phyloP scores from a whole-genome alignment of 2,329 filamentous ascomycete species.

The Purpureocillium lavendulum region DNA sequence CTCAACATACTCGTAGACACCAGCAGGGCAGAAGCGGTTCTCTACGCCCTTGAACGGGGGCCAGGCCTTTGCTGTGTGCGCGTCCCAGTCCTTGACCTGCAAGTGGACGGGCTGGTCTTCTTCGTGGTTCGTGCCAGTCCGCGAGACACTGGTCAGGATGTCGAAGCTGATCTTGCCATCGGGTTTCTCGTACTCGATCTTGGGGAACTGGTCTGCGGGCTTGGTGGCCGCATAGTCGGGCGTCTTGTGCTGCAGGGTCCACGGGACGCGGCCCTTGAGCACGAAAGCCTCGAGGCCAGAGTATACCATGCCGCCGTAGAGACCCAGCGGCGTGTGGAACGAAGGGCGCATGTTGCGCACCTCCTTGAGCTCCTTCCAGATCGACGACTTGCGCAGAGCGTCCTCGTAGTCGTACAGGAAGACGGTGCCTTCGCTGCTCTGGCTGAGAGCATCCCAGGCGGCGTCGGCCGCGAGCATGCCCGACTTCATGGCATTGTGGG shows the following conservation, averaged over 20 bases:
- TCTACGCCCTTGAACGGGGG: conserved; percentile 87
- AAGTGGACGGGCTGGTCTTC: conserved; percentile 97
- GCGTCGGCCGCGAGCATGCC: conserved; percentile 95
- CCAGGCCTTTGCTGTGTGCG: conserved; percentile 74
- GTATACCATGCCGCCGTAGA: conserved; percentile 86
- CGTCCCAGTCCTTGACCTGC: conserved; percentile 91
- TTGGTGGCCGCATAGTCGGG: conserved; percentile 75
- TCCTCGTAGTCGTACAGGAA: conserved; percentile 96
- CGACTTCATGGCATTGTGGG: conserved; percentile 94
- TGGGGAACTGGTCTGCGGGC: conserved; percentile 66
- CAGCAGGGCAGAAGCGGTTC: conserved; percentile 94
- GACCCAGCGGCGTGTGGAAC: conserved; percentile 78
- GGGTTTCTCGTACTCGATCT: conserved; percentile 95
- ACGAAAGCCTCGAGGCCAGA: conserved; percentile 88
- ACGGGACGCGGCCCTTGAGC: conserved; percentile 76
- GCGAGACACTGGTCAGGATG: conserved; percentile 87
- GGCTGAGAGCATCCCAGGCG: conserved; percentile 65
- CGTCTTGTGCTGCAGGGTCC: conserved; percentile 82
- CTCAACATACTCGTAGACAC: conserved; percentile 97
- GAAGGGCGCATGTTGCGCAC: conserved; percentile 97
- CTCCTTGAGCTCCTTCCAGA: conserved; percentile 91
- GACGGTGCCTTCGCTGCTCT: conserved; percentile 56
- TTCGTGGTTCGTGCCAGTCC: conserved; percentile 96
- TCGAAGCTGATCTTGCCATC: conserved; percentile 94
- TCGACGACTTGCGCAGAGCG: conserved; percentile 70